Evolutionary conservation across 805 yeast species (phyloP).

Genomic region (Candida schatavii): DNA sequence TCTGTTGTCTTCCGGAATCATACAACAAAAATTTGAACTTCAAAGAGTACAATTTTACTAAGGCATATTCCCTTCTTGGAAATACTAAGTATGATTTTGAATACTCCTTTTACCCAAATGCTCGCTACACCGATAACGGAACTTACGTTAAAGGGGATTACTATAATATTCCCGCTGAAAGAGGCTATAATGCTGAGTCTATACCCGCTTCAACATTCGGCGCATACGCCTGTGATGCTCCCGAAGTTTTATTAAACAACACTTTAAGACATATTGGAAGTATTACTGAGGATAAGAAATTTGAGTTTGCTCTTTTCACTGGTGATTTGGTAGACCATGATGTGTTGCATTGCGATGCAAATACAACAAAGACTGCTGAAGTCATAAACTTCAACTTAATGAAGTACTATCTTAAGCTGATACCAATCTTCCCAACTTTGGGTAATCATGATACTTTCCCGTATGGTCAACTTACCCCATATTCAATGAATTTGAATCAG

Average conservation of each 20-base stretch:
- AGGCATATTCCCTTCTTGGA: conserved; percentile 18
- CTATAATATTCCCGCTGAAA: conserved; percentile 25
- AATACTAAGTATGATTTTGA: conserved; percentile 10
- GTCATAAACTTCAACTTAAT: conserved; percentile 64
- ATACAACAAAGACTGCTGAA: conserved; percentile 68
- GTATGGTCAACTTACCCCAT: conserved; percentile 64
- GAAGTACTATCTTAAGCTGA: conserved; percentile 47
- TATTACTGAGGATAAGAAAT: conserved; percentile 30
- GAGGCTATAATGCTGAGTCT: conserved; percentile 17
- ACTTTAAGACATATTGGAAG: conserved; percentile 47
- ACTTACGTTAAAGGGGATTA: conserved; percentile 30
- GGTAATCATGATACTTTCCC: conserved; percentile 78
- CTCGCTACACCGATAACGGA: conserved; percentile 23
- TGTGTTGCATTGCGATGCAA: conserved; percentile 48
- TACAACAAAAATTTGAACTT: conserved; percentile 26
- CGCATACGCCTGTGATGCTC: conserved; percentile 62
- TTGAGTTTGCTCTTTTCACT: conserved; percentile 65
- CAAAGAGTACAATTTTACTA: conserved; percentile 28
- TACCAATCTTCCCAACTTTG: conserved; percentile 59
- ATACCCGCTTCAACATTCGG: conserved; percentile 62
- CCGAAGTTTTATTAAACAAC: conserved; percentile 58
- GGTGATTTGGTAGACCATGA: conserved; percentile 76
- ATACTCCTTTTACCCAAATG: conserved; percentile 29
- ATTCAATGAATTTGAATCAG: conserved; percentile 18
- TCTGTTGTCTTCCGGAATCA: conserved; percentile 62